Evolutionary conservation across 345 rosid species (phyloP).

Genomic region (Nephelium lappaceum): DNA sequence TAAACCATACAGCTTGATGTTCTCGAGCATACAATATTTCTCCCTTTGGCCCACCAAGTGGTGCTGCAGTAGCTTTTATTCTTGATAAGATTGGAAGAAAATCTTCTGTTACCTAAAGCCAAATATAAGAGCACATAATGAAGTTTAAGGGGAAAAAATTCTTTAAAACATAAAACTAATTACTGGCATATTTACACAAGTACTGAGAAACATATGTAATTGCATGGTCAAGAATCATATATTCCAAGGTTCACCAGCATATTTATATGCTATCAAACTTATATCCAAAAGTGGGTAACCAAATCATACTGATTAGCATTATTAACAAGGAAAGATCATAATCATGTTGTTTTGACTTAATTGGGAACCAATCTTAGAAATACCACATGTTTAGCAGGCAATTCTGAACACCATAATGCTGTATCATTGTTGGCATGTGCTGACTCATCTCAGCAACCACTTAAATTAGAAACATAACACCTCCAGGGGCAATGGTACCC

Average conservation of each 20-base stretch:
- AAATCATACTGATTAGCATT: not conserved
- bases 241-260: not conserved
- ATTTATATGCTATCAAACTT: not conserved
- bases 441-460: not conserved
- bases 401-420: not conserved
- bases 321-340: not conserved
- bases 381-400: not conserved
- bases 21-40: constrained; percentile 88
- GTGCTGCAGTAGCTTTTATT: constrained; percentile 73
- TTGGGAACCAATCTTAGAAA: not conserved
- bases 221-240: not conserved
- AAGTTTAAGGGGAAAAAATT: not conserved
- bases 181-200: not conserved
- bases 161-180: not conserved
- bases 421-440: not conserved
- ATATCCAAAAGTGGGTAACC: not conserved
- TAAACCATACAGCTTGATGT: constrained; percentile 94
- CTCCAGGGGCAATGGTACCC: not conserved
- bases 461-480: not conserved
- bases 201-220: not conserved
- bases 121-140: constrained; percentile 9
- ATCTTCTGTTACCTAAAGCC: constrained; percentile 70
- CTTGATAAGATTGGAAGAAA: constrained; percentile 77
- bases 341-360: not conserved
- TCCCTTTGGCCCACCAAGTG: constrained; percentile 85